Base-by-base conservation (phyloP, 352 stramenopile genomes). In the Blastocystis sp. region DNA sequence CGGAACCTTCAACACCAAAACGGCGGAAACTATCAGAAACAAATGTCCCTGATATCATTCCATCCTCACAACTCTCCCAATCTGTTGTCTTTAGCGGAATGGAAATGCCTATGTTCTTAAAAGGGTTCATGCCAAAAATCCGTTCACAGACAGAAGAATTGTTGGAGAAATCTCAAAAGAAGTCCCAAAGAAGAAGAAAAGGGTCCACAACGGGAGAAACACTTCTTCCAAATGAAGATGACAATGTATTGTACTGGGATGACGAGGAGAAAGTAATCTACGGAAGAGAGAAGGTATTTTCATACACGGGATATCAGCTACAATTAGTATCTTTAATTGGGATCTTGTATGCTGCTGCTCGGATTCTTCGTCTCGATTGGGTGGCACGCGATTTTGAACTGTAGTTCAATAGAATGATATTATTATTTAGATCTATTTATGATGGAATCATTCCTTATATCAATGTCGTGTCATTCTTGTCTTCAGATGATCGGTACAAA, bases 371-470 rank as follows among this genome's bases (percentile, higher is more conserved):
- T 24, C 42, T 81, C 27, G 17, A 27, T 37, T 37, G 59, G 22
- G 37, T 81, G 15, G 37, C 70, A 40, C 70, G 70, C 13, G 70
- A 81, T 40, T 81, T 81, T 54, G 37, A 81, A 40, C 24, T 81
- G 70, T 81, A 37, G 6, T 6, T 27, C 5, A 27, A 22, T 30
- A 9, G 3, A 1, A 13, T 37, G 0, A 15, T 22, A 37, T 40
- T 64, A 7, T 35, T 6, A 59, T 22, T 9, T 60, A 81, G 70
- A 15, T 11, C 70, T 22, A 27, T 51, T 35, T 19, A 19, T 33
- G 48, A 81, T 40, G 70, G 70, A 6, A 27, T 42, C 2, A 81
- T 81, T 81, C 70, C 70, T 9, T 81, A 51, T n/a, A 40, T 81
- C 17, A 24, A 81, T 54, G 24, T 44, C 22, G 27, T 81, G 15